These are phyloP conservation scores for Naganishia friedmannii DNA, from an alignment of 768 basidiomycete species.

Conservation along the genomic window DNA sequence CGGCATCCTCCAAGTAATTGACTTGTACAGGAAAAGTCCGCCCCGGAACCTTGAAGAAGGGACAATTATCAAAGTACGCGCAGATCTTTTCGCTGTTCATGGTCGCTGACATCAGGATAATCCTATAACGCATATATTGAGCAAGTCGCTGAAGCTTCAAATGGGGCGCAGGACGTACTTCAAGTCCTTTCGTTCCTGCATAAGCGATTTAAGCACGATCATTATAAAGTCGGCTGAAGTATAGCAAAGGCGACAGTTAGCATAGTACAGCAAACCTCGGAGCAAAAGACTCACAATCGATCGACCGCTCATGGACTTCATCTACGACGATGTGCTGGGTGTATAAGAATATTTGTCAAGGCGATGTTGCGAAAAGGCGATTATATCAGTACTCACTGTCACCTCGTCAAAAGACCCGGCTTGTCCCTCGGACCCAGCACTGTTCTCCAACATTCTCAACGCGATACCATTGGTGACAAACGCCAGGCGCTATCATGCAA, in stretches of 20 bases:
- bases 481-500: slow-evolving; percentile 48
- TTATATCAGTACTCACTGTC: slow-evolving; percentile 63
- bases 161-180: slow-evolving; percentile 58
- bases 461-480: slow-evolving; percentile 95
- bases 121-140: slow-evolving; percentile 55
- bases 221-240: slow-evolving; percentile 74
- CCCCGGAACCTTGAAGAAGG: slow-evolving; percentile 82
- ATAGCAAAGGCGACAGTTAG: neutral
- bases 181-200: slow-evolving; percentile 73
- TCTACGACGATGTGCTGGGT: slow-evolving; percentile 87
- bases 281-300: slow-evolving; percentile 60
- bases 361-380: neutral
- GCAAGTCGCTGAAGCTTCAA: neutral
- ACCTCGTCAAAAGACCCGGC: slow-evolving; percentile 88
- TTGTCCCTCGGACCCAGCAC: slow-evolving; percentile 61
- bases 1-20: slow-evolving; percentile 82
- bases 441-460: slow-evolving; percentile 90
- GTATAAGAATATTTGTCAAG: slow-evolving; percentile 12
- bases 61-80: slow-evolving; percentile 75
- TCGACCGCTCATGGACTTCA: slow-evolving; percentile 93
- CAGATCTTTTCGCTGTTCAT: slow-evolving; percentile 71
- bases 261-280: no score
- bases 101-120: slow-evolving; percentile 96
- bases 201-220: slow-evolving; percentile 81
- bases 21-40: slow-evolving; percentile 89